A percentile compares a stretch with the other conserved stretches of the same genome.
Conservation (phyloP, 331 rosid species). For the Erythrophleum ivorense region DNA sequence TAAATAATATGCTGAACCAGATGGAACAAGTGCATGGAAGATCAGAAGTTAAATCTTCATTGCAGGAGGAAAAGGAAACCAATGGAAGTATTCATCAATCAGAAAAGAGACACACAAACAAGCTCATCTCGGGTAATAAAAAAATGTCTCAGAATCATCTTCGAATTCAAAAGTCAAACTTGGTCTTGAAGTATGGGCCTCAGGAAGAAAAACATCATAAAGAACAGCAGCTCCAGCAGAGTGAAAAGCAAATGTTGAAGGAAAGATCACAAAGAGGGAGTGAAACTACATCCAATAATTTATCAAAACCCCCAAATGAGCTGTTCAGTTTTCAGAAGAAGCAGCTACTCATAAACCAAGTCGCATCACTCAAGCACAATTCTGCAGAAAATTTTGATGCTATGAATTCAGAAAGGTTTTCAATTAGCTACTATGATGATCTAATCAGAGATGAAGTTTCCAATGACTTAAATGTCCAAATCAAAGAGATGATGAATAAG, state of each 20-base stretch:
- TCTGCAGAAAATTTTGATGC: conserved; percentile 37
- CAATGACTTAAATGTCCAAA: conserved; percentile 35
- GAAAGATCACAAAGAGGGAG: conserved; percentile 53
- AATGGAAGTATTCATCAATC: conserved; percentile 44
- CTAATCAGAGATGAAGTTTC: conserved; percentile 40
- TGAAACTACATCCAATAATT: conserved; percentile 45
- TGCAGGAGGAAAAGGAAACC: conserved; percentile 48
- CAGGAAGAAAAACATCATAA: conserved; percentile 44
- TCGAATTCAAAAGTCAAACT: conserved; percentile 51
- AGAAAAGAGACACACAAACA: conserved; percentile 50
- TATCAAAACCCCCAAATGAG: conserved; percentile 46
- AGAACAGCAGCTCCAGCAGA: conserved; percentile 47
- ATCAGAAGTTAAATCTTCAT: conserved; percentile 44
- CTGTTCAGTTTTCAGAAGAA: conserved; percentile 55
- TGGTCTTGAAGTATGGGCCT: conserved; percentile 47
- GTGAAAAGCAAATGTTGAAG: conserved; percentile 49
- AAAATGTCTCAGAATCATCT: conserved; percentile 44
- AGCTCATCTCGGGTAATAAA: conserved; percentile 48
- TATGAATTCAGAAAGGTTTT: conserved; percentile 33
- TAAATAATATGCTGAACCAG: conserved; percentile 36
- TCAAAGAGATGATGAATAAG: conserved; percentile 40
- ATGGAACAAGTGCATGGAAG: conserved; percentile 41
- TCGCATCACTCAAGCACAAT: conserved; percentile 42
- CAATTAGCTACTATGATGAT: conserved; percentile 43
- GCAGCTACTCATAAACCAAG: conserved; percentile 51